Conservation (phyloP, 495 filamentous ascomycete genomes). For the Daldinia caldariorum region DNA sequence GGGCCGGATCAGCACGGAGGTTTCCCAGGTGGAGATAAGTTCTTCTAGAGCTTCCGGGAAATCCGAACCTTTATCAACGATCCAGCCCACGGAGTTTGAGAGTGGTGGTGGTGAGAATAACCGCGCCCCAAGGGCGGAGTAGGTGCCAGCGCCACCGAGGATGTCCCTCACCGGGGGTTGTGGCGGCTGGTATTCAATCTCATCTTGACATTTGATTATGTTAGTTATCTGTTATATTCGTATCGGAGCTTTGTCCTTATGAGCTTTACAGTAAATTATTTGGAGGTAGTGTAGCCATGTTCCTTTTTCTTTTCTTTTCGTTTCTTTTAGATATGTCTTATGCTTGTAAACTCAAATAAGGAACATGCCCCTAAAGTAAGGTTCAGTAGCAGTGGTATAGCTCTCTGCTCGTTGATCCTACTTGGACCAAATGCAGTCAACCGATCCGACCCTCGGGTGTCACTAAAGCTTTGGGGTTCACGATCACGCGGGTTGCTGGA, state of each 20-base stretch:
- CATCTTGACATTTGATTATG: conserved; percentile 67
- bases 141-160: conserved; percentile 87
- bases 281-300: no score
- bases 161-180: conserved; percentile 72
- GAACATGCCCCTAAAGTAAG: background rate
- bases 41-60: conserved; percentile 74
- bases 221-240: conserved; percentile 12
- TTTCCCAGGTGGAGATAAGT: conserved; percentile 75
- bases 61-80: conserved; percentile 88
- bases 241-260: background rate
- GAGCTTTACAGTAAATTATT: no score
- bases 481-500: conserved; percentile 7
- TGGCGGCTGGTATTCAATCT: conserved; percentile 80
- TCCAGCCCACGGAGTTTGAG: conserved; percentile 78
- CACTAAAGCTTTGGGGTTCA: conserved; percentile 4
- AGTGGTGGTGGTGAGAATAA: conserved; percentile 75
- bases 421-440: conserved; percentile 21
- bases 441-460: conserved; percentile 14
- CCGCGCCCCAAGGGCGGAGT: conserved; percentile 86
- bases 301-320: no score
- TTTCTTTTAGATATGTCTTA: background rate
- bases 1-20: conserved; percentile 72
- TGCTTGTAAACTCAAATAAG: background rate
- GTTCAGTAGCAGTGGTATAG: background rate
- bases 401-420: conserved; percentile 15